A percentile compares a stretch with the other conserved stretches of the same genome.
These are phyloP conservation scores for Eleusine indica DNA, from an alignment of 176 grass and related monocot species.

Conservation along the genomic window DNA sequence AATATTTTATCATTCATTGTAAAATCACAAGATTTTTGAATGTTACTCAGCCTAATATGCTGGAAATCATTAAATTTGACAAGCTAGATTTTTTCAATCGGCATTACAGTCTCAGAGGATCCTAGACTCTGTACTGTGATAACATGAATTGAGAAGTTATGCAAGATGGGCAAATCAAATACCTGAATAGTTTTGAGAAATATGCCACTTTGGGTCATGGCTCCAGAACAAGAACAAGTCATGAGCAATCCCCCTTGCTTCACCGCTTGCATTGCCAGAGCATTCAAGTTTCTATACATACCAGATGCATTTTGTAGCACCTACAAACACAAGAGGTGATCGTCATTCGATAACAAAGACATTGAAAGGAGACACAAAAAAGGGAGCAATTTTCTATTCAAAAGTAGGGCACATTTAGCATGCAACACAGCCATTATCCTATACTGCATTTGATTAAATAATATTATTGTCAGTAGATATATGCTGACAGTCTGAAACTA, in stretches of 20 bases:
- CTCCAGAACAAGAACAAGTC: slow-evolving; percentile 96
- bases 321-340: slow-evolving; percentile 54
- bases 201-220: slow-evolving; percentile 92
- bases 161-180: slow-evolving; percentile 15
- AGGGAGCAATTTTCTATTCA: not conserved
- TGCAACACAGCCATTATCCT: not conserved
- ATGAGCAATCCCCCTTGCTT: slow-evolving; percentile 83
- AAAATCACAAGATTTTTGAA: not conserved
- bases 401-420: not conserved
- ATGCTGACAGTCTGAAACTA: slow-evolving; percentile 10
- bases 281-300: slow-evolving; percentile 92
- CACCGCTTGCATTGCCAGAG: slow-evolving; percentile 85
- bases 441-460: not conserved
- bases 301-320: slow-evolving; percentile 87
- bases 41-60: slow-evolving; percentile 7
- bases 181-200: slow-evolving; percentile 85
- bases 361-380: not conserved
- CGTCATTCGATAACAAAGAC: not conserved
- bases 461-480: not conserved
- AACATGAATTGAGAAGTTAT: slow-evolving; percentile 5
- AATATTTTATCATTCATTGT: not conserved
- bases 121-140: not conserved
- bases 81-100: not conserved
- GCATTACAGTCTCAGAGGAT: not conserved
- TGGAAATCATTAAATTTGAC: slow-evolving; percentile 7